A percentile compares a stretch with the other conserved stretches of the same genome.
Evolutionary conservation across 2,329 filamentous ascomycete species (phyloP).

Genomic region (Neodidymelliopsis sp.): DNA sequence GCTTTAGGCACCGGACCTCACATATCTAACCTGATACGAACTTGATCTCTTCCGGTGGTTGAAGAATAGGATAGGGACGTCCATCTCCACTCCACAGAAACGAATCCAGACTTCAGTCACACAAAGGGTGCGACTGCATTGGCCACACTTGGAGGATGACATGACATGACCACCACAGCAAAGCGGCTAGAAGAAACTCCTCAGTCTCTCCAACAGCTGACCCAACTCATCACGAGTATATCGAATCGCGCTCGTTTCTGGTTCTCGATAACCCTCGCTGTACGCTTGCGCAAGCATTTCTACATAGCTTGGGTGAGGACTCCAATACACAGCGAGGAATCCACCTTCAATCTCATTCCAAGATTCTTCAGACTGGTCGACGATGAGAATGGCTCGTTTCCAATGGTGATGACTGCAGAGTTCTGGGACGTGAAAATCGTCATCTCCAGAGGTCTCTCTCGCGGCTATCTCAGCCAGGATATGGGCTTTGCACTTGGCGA

Average conservation of each 20-base stretch:
- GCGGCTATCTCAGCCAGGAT: conserved; percentile 18
- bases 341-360: conserved; percentile 18
- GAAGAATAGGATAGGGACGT: too few species aligned
- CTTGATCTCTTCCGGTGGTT: too few species aligned
- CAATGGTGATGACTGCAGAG: conserved; percentile 7
- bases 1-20: too few species aligned
- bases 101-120: too few species aligned
- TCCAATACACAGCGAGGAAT: conserved; percentile 23
- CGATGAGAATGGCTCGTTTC: conserved; percentile 15
- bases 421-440: conserved; percentile 12
- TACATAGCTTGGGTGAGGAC: conserved; percentile 1
- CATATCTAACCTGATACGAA: too few species aligned
- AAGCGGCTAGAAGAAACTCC: conserved; percentile 11
- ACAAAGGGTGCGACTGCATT: too few species aligned
- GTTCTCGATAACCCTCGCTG: conserved; percentile 7
- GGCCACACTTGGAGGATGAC: too few species aligned
- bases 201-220: conserved; percentile 8
- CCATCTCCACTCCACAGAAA: too few species aligned
- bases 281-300: conserved; percentile 4
- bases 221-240: conserved; percentile 16
- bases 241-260: conserved; percentile 7
- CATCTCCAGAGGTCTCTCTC: conserved; percentile 3
- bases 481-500: conserved; percentile 18
- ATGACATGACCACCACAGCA: neutral
- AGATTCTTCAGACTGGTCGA: conserved; percentile 13